Evolutionary conservation across 129 eudicot genomes (phyloP), one percentile per base, ranked within the genome.

Genomic region (Flaveria linearis): DNA sequence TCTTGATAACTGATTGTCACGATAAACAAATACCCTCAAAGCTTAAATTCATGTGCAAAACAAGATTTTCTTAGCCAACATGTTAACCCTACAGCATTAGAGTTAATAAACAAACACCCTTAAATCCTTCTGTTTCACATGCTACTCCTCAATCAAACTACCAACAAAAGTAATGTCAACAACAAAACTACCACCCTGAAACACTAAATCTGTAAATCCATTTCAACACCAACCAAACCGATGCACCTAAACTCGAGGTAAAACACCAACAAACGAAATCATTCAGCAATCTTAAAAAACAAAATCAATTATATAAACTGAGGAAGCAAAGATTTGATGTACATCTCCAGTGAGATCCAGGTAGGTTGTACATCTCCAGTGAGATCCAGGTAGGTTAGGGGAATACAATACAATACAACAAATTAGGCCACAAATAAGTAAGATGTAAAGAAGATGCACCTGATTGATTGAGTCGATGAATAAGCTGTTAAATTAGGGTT

Each of bases 321-420:
- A 74, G 58, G 58, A 47, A 75, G 47, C 10, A 63, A 28, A 63
- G 39, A 49, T 75, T 7, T 42, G 68, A 77, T 68, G 43, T 16
- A 28, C 16, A 56, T 45, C 75, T 68, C 9, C 57, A 77, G 75
- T 69, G 75, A 77, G 82, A 69, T 78, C 33, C 76, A 69, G 22
- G 60, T 77, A 50, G 18, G 52, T 75, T 60, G 43, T 16, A 28
- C 16, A 56, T 45, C 75, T 68, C 9, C 57, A 77, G 75, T 69
- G 76, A 77, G 82, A 70, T 78, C 41, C 77, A 70, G 23, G 61
- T 77, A 50, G 20, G 42, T 76, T 60, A 30, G 8, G 65, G 28
- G 52, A 22, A 68, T 28, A 30, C 36, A 30, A 30, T 41, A 56
- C 5, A 18, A 45, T 23, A 68, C 15, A 11, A 77, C 14, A 70